Percentiles rank a stretch among this genome's conserved stretches.
Conservation (phyloP, 2,329 filamentous ascomycete species). For the Dendryphion nanum region DNA sequence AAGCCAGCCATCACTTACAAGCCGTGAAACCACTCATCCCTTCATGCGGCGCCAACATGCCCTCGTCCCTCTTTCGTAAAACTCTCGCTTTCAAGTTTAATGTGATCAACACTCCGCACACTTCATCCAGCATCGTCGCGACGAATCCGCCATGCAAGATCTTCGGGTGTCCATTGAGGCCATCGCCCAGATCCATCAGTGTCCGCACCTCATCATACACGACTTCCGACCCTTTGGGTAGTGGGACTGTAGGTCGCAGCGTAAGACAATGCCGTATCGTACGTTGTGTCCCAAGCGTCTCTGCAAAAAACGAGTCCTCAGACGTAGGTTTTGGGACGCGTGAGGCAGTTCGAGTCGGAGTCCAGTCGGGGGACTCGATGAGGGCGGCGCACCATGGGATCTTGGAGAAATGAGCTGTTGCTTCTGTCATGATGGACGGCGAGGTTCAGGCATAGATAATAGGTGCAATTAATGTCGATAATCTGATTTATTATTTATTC, state of each 20-base stretch:
- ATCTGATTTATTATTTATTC: too few species aligned
- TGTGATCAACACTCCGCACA: constrained; percentile 51
- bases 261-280: constrained; percentile 45
- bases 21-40: constrained; percentile 28
- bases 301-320: constrained; percentile 55
- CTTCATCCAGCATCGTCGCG: constrained; percentile 59
- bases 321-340: constrained; percentile 26
- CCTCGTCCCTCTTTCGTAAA: constrained; percentile 5
- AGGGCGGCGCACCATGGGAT: constrained; percentile 53
- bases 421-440: constrained; percentile 20
- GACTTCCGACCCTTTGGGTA: constrained; percentile 11
- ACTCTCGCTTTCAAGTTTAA: constrained; percentile 38
- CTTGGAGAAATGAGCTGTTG: constrained; percentile 21
- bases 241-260: constrained; percentile 14
- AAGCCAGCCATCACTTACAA: constrained; percentile 28
- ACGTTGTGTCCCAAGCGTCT: constrained; percentile 51
- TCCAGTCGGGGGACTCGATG: constrained; percentile 43
- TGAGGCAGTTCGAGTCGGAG: constrained; percentile 38
- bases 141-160: constrained; percentile 60
- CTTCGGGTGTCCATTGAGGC: constrained; percentile 54
- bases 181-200: constrained; percentile 48
- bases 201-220: constrained; percentile 37
- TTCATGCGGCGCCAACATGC: constrained; percentile 3
- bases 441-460: too few species aligned
- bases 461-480: too few species aligned